phyloP scores from a whole-genome alignment of 768 basidiomycete genomes.

The Lactarius deliciosus region DNA sequence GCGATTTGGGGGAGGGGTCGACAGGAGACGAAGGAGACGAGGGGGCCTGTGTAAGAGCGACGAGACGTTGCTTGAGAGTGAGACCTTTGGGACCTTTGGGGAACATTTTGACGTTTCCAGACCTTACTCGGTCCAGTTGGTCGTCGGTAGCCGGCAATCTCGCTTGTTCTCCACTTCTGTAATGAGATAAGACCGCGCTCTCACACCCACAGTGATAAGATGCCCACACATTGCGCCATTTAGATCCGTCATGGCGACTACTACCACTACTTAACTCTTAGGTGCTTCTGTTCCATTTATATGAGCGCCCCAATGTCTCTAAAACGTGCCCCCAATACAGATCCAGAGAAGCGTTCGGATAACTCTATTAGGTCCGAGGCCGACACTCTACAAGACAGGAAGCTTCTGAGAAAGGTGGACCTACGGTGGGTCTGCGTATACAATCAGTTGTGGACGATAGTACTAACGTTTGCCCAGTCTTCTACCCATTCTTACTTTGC shows the following conservation, averaged over 20 bases:
- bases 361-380: neutral
- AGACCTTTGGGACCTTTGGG: constrained; percentile 27
- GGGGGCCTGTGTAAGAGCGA: constrained; percentile 55
- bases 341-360: constrained; percentile 5
- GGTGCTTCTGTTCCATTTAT: neutral
- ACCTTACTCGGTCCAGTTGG: neutral
- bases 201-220: neutral
- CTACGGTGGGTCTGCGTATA: constrained; percentile 9
- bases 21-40: constrained; percentile 44
- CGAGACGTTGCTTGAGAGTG: constrained; percentile 65
- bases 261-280: neutral
- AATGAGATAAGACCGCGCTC: no score
- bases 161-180: neutral
- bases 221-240: constrained; percentile 1
- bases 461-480: constrained; percentile 31
- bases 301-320: neutral
- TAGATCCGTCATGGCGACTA: neutral
- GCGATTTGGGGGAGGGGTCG: constrained; percentile 35
- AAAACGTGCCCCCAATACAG: neutral
- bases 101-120: constrained; percentile 3
- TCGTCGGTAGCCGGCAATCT: neutral
- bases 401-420: constrained; percentile 26
- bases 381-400: constrained; percentile 15
- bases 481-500: constrained; percentile 42
- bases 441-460: neutral